phyloP scores from a whole-genome alignment of 2,329 filamentous ascomycete genomes.

The Lasiodiplodia sp. region DNA sequence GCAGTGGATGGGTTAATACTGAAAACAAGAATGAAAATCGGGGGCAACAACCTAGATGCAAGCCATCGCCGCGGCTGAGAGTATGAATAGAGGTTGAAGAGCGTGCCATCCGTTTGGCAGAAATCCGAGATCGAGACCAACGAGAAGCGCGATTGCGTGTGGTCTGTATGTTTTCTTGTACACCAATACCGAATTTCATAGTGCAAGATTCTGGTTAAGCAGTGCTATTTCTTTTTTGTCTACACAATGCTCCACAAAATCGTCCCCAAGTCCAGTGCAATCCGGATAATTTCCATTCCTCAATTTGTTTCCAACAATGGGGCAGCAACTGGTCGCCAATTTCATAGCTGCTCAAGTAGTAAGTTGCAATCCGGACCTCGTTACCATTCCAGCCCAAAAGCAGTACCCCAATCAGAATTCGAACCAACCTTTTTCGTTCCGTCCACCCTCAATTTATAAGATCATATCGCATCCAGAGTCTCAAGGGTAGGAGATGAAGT shows the following conservation, averaged over 20 bases:
- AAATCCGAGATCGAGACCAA: not conserved
- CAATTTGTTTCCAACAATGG: not conserved
- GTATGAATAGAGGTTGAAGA: conserved; percentile 4
- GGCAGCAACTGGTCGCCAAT: not conserved
- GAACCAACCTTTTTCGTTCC: not conserved
- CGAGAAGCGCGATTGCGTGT: not conserved
- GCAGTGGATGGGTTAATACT: conserved; percentile 23
- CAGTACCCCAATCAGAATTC: not conserved
- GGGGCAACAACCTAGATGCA: not conserved
- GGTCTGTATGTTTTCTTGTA: conserved; percentile 20
- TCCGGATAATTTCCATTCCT: not conserved
- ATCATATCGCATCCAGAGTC: not conserved
- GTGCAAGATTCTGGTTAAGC: conserved; percentile 1
- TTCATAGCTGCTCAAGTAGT: not conserved
- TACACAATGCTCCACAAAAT: not conserved
- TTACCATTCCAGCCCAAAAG: not conserved
- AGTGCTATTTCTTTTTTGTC: not conserved
- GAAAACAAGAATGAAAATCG: not conserved
- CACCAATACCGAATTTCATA: conserved; percentile 15
- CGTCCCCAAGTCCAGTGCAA: not conserved
- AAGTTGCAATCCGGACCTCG: too few species aligned
- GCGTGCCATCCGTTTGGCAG: not conserved
- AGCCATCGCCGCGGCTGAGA: not conserved
- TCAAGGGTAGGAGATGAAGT: not conserved
- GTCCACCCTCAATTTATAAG: not conserved